Evolutionary conservation across 495 filamentous ascomycete species (phyloP).

Genomic region (Trichocladium antarcticum): DNA sequence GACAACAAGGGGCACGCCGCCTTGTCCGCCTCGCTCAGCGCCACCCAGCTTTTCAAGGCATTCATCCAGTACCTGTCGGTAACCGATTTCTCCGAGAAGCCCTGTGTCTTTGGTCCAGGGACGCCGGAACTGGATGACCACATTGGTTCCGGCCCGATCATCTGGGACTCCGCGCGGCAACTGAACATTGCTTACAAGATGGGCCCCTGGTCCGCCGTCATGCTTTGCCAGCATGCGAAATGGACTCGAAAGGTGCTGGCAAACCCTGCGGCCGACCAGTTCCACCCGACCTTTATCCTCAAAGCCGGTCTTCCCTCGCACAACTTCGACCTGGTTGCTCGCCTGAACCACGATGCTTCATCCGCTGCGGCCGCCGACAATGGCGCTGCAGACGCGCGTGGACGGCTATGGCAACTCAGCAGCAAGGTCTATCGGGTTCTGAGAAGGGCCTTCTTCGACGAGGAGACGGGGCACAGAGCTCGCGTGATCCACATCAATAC

Average conservation of each 20-base stretch:
- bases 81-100: slow-evolving; percentile 53
- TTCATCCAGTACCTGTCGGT: slow-evolving; percentile 70
- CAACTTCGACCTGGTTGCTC: slow-evolving; percentile 54
- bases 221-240: slow-evolving; percentile 58
- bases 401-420: slow-evolving; percentile 27
- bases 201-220: slow-evolving; percentile 68
- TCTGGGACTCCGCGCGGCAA: slow-evolving; percentile 60
- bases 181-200: slow-evolving; percentile 88
- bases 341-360: slow-evolving; percentile 16
- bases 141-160: slow-evolving; percentile 30
- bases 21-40: slow-evolving; percentile 69
- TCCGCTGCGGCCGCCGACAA: slow-evolving; percentile 4
- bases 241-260: slow-evolving; percentile 61
- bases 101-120: slow-evolving; percentile 43
- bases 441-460: slow-evolving; percentile 45
- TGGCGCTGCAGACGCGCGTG: slow-evolving; percentile 20
- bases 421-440: slow-evolving; percentile 52
- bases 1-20: slow-evolving; percentile 56
- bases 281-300: slow-evolving; percentile 69
- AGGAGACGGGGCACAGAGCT: slow-evolving; percentile 51
- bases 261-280: slow-evolving; percentile 64
- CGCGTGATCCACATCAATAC: slow-evolving; percentile 49
- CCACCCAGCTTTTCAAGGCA: slow-evolving; percentile 91
- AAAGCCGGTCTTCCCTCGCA: slow-evolving; percentile 55
- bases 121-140: slow-evolving; percentile 23